Evolutionary conservation across 1,139 yeast genomes (phyloP), one percentile per base, ranked within the genome.

Genomic region (Blastobotrys aristatus): DNA sequence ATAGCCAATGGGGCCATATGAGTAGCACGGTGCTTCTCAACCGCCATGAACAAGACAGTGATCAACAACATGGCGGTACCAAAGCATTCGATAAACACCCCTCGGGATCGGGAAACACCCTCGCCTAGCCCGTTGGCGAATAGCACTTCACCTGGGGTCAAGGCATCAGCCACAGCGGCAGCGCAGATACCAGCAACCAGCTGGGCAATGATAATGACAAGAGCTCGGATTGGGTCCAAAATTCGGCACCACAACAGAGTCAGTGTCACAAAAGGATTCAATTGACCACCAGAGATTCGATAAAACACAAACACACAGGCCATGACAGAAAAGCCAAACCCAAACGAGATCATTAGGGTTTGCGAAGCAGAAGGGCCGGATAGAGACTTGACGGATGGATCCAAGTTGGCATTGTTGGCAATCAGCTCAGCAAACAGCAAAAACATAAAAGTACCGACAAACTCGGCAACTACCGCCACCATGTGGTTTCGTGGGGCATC

Each of bases 141-240:
- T 18, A 78, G 73, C 60, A 87, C 73, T 40, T 75, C 74, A 53
- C 96, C 96, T 39, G 96, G 96, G 32, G 94, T 84, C 83, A 87
- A 77, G 44, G 89, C 95, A 56, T 78, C 71, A 44, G 90, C 95
- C 40, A 89, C 92, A 66, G 88, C 96, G 51, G 95, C 95, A 51
- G 96, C 96, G 59, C 89, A 88, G 82, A 88, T 83, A 68, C 95
- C 95, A 46, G 84, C 96, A 64, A 86, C 67, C 60, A 87, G 66
- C 71, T 88, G 95, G 40, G 90, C 62, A 48, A 80, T 46, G 67
- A 78, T 68, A 80, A 84, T 79, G 49, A 84, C 65, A 35, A 71
- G 67, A 57, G 86, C 92, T 66, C 95, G 79, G 35, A 82, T 51
- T 49, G 92, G 89, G 39, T 87, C 77, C 53, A 84, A 75, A 47